A percentile compares a stretch with the other conserved stretches of the same genome.
Evolutionary conservation across 2,329 filamentous ascomycete species (phyloP).

Genomic region (Pseudocercospora vitis): DNA sequence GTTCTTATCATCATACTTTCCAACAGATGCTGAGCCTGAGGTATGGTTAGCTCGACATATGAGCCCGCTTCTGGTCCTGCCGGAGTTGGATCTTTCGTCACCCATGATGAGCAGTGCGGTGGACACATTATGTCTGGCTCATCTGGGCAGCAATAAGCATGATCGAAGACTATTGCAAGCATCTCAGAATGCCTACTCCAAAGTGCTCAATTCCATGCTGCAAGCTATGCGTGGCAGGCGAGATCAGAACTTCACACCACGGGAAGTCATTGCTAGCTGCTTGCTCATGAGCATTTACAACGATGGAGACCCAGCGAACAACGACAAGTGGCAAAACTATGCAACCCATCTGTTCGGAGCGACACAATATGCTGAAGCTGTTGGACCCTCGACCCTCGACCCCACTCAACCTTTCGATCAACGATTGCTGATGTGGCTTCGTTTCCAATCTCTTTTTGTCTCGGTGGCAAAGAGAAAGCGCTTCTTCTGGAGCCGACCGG

Average conservation of each 20-base stretch:
- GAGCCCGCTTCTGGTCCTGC: slow-evolving; percentile 15
- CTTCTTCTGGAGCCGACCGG: slow-evolving; percentile 14
- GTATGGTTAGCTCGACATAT: slow-evolving; percentile 16
- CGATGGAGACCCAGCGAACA: slow-evolving; percentile 9
- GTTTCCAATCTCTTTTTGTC: slow-evolving; percentile 17
- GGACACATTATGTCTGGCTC: slow-evolving; percentile 19
- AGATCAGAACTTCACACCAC: slow-evolving; percentile 1
- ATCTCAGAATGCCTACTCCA: slow-evolving; percentile 17
- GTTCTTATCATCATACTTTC: slow-evolving; percentile 15
- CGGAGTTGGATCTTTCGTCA: slow-evolving; percentile 16
- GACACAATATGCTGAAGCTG: slow-evolving; percentile 17
- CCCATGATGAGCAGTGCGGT: slow-evolving; percentile 20
- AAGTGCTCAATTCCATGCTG: slow-evolving; percentile 12
- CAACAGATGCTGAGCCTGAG: slow-evolving; percentile 12
- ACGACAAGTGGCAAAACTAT: slow-evolving; percentile 11
- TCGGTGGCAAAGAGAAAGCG: slow-evolving; percentile 13
- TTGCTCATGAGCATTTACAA: slow-evolving; percentile 19
- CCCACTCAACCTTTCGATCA: slow-evolving; percentile 15
- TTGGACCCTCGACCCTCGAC: slow-evolving; percentile 14
- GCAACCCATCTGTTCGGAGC: slow-evolving; percentile 20
- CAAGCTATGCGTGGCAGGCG: slow-evolving; percentile 10
- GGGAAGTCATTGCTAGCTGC: slow-evolving; percentile 16
- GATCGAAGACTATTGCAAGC: slow-evolving; percentile 16
- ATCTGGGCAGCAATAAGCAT: slow-evolving; percentile 10
- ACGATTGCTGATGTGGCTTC: slow-evolving; percentile 16